Conservation (phyloP, 495 filamentous ascomycete genomes). For the Amorphotheca resinae region DNA sequence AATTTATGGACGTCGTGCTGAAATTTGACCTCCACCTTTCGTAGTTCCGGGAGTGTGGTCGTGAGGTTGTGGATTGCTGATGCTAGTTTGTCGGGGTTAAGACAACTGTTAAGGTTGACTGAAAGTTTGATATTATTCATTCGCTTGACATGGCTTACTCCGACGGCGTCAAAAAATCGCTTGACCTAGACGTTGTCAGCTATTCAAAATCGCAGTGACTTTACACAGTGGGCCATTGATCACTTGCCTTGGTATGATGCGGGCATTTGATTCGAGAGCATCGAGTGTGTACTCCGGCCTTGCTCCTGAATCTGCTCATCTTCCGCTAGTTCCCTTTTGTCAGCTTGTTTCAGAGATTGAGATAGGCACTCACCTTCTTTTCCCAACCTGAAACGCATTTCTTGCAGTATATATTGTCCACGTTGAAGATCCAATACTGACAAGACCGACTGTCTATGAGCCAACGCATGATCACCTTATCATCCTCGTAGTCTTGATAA, state of each 20-base stretch:
- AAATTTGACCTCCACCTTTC: background rate
- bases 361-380: background rate
- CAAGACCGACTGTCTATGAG: background rate
- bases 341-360: background rate
- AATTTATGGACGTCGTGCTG: background rate
- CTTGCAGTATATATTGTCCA: background rate
- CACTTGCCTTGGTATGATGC: background rate
- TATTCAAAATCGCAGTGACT: no score
- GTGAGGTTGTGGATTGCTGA: conserved; percentile 2
- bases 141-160: background rate
- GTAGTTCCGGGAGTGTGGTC: background rate
- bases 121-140: background rate
- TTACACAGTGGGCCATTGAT: no score
- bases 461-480: background rate
- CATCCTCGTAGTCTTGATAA: background rate
- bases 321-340: background rate
- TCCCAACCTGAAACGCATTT: background rate
- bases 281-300: background rate
- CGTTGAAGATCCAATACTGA: background rate
- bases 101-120: background rate
- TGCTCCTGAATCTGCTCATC: background rate
- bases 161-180: background rate
- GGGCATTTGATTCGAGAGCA: background rate
- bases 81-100: conserved; percentile 1
- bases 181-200: background rate